Conservation (phyloP, 352 stramenopile species). For the Globisporangium heterothallicum region DNA sequence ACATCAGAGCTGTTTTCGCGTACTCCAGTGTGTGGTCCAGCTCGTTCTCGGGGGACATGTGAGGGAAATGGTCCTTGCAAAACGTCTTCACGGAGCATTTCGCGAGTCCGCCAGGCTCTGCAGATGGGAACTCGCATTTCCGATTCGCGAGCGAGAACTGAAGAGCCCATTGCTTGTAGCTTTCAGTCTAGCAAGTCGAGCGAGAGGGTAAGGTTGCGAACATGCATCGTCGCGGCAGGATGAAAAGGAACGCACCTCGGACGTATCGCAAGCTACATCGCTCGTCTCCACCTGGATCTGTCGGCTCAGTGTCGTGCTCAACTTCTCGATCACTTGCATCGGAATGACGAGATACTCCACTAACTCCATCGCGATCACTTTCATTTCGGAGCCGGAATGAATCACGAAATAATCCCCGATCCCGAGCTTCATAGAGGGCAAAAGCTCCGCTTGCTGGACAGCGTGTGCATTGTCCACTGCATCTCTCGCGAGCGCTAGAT, state of each 20-base stretch:
- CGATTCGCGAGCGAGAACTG: constrained; percentile 52
- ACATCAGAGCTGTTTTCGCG: constrained; percentile 46
- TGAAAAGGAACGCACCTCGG: constrained; percentile 25
- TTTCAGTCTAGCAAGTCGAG: constrained; percentile 37
- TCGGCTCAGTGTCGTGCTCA: constrained; percentile 20
- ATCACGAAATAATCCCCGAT: constrained; percentile 68
- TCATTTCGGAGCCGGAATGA: constrained; percentile 35
- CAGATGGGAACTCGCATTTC: constrained; percentile 28
- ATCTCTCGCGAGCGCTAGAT: constrained; percentile 29
- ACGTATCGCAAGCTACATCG: constrained; percentile 24
- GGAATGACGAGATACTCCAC: constrained; percentile 57
- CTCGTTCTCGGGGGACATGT: constrained; percentile 73
- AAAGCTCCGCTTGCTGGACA: constrained; percentile 43
- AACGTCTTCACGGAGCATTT: constrained; percentile 65
- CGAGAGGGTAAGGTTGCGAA: background rate
- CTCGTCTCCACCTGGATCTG: constrained; percentile 43
- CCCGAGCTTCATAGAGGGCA: constrained; percentile 49
- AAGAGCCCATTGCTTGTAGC: constrained; percentile 69
- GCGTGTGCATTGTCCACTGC: constrained; percentile 33
- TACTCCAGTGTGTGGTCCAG: constrained; percentile 73
- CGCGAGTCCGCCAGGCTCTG: constrained; percentile 35
- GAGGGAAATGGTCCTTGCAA: constrained; percentile 70
- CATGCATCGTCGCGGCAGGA: background rate
- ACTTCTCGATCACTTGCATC: constrained; percentile 33
- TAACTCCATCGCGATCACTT: constrained; percentile 62